Evolutionary conservation across 306 rosid species (phyloP), one percentile per base, ranked within the genome.

Genomic region (Rubus parviflorus): DNA sequence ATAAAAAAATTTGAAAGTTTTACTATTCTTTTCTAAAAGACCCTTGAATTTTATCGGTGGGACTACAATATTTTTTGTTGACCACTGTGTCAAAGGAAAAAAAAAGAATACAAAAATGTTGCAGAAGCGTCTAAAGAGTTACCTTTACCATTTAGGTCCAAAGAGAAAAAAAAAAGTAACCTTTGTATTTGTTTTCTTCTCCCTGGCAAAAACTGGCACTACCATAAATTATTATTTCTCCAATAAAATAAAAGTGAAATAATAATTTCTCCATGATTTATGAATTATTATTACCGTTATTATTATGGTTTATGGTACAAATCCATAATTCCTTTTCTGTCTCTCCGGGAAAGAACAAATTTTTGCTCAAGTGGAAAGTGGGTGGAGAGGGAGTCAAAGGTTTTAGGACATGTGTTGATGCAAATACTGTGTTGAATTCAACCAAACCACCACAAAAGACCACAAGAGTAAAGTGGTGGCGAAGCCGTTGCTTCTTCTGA

Each of bases 371-470:
- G 77, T 79, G 62, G 73, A 3, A 25, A 41, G 68, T 74, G 73
- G 41, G 71, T 77, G 53, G 68, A 42, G 79, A 61, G 30, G 52
- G 80, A 76, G 81, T 82, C 57, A 84, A 80, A 71, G 25, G 74
- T 83, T 81, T 80, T 68, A 61, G 67, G 84, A 79, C 83, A 75
- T 60, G 64, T 65, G 65, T 49, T 79, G 83, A 57, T 84, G 80
- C 83, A 47, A 52, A 19, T 46, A 75, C 88, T 47, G 70, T 58
- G 85, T 80, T 75, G 81, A 81, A 85, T 77, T 81, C 85, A 42
- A 47, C 80, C 38, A 86, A 80, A 81, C 72, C 61, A 65, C 63
- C 68, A 4, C 68, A 7, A 19, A 60, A 35, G 63, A 58, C 64
- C 10, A 74, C 2, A 23, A 74, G 58, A 74, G 69, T 60, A 74